These are phyloP conservation scores for Rutstroemia sydowiana DNA, from an alignment of 2,329 filamentous ascomycete species.

Conservation along the genomic window DNA sequence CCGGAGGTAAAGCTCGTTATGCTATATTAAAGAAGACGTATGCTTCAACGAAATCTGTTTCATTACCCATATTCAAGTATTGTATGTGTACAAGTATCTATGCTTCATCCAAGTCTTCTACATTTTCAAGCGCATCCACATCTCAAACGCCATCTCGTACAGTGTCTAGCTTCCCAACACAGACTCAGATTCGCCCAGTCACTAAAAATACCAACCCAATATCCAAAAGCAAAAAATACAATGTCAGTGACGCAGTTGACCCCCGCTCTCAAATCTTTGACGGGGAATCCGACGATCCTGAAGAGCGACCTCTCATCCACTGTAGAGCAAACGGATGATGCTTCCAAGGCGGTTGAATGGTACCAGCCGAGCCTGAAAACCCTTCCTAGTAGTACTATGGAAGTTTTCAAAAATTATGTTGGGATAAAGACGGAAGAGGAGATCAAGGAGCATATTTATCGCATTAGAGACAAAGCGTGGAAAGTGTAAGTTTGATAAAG, in stretches of 20 bases:
- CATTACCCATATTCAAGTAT: neutral
- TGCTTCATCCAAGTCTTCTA: neutral
- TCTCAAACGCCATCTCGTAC: neutral
- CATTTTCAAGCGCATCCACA: neutral
- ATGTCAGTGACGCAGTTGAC: neutral
- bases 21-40: neutral
- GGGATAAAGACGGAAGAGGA: neutral
- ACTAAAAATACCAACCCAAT: neutral
- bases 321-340: neutral
- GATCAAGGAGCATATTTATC: neutral
- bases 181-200: neutral
- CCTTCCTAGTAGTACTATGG: neutral
- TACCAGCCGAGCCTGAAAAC: neutral
- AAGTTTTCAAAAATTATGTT: neutral
- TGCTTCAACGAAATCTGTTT: neutral
- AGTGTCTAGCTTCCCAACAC: neutral
- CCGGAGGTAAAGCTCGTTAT: no score
- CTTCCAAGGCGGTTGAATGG: neutral
- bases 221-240: neutral
- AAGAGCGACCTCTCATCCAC: neutral
- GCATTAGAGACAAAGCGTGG: neutral
- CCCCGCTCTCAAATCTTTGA: neutral
- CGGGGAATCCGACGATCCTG: neutral
- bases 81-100: neutral
- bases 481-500: neutral